Conservation (phyloP, 2,329 filamentous ascomycete species). For the Helminthosporium solani region DNA sequence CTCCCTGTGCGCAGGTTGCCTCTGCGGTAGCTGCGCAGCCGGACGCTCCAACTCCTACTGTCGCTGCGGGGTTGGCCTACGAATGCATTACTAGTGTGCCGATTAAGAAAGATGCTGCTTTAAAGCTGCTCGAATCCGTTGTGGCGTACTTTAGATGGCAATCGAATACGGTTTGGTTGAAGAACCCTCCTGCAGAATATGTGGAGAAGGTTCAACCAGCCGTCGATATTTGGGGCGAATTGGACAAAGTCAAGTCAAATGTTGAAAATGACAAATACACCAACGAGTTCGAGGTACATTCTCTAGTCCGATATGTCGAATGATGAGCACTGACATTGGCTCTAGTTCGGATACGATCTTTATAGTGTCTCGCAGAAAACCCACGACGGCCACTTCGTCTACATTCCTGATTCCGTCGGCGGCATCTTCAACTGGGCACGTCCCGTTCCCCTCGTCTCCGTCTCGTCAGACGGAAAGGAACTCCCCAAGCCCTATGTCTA, state of each 20-base stretch:
- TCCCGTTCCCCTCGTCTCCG: slow-evolving; percentile 56
- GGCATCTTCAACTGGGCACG: slow-evolving; percentile 54
- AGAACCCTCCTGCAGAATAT: slow-evolving; percentile 50
- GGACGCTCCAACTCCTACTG: slow-evolving; percentile 37
- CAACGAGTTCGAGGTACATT: slow-evolving; percentile 44
- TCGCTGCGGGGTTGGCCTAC: slow-evolving; percentile 48
- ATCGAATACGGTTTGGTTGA: slow-evolving; percentile 47
- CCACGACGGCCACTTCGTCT: slow-evolving; percentile 66
- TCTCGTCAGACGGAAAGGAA: slow-evolving; percentile 54
- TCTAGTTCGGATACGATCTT: slow-evolving; percentile 35
- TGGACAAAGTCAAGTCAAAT: slow-evolving; percentile 43
- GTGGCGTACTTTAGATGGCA: slow-evolving; percentile 51
- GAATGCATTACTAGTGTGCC: slow-evolving; percentile 50
- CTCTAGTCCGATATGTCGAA: no score
- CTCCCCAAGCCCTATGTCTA: slow-evolving; percentile 60
- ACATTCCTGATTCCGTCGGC: slow-evolving; percentile 55
- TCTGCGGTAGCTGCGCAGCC: slow-evolving; percentile 28
- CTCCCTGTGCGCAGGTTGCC: slow-evolving; percentile 36
- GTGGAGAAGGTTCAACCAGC: slow-evolving; percentile 47
- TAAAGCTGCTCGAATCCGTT: slow-evolving; percentile 46
- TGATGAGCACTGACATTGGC: slow-evolving; percentile 5
- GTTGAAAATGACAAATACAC: slow-evolving; percentile 39
- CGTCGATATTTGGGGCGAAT: slow-evolving; percentile 45
- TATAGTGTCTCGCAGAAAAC: slow-evolving; percentile 51
- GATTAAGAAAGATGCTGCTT: slow-evolving; percentile 46